These are phyloP conservation scores for Vanrija pseudolonga DNA, from an alignment of 1,284 basidiomycete species.

Conservation along the genomic window DNA sequence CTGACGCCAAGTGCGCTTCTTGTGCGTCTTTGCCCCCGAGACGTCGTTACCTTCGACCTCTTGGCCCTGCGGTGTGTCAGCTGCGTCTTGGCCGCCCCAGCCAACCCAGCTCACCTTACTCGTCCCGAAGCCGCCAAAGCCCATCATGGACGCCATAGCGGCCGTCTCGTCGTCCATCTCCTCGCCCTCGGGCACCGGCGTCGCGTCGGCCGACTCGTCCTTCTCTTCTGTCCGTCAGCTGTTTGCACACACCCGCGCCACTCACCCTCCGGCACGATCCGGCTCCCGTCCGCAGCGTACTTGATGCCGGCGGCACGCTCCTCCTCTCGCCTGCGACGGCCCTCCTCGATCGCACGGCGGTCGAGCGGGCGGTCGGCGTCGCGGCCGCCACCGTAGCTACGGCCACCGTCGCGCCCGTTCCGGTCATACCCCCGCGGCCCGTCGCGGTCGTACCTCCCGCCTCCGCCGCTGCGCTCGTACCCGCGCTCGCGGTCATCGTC, in stretches of 20 bases:
- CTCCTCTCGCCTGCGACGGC: conserved; percentile 43
- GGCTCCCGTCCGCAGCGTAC: conserved; percentile 28
- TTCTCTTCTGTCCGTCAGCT: conserved; percentile 6
- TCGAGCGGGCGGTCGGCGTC: conserved; percentile 26
- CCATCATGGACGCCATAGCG: conserved; percentile 88
- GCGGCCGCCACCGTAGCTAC: conserved; percentile 12
- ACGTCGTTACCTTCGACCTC: conserved; percentile 55
- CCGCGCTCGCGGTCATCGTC: not conserved
- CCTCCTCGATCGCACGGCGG: conserved; percentile 46
- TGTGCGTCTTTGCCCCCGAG: conserved; percentile 73
- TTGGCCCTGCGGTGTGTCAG: conserved; percentile 59
- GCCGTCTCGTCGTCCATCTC: conserved; percentile 62
- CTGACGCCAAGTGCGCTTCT: conserved; percentile 89
- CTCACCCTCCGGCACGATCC: conserved; percentile 23
- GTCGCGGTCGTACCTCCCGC: conserved; percentile 7
- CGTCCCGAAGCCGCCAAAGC: conserved; percentile 77
- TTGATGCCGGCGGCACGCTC: conserved; percentile 38
- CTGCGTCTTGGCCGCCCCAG: not conserved
- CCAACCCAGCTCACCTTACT: conserved; percentile 66
- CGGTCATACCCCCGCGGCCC: not conserved
- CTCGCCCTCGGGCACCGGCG: conserved; percentile 62
- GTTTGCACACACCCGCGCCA: not conserved
- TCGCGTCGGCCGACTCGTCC: conserved; percentile 41
- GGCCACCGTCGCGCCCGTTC: not conserved
- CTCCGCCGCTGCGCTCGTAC: conserved; percentile 1